Evolutionary conservation across 768 basidiomycete genomes (phyloP), one percentile per base, ranked within the genome.

Genomic region (Galerina sulciceps): DNA sequence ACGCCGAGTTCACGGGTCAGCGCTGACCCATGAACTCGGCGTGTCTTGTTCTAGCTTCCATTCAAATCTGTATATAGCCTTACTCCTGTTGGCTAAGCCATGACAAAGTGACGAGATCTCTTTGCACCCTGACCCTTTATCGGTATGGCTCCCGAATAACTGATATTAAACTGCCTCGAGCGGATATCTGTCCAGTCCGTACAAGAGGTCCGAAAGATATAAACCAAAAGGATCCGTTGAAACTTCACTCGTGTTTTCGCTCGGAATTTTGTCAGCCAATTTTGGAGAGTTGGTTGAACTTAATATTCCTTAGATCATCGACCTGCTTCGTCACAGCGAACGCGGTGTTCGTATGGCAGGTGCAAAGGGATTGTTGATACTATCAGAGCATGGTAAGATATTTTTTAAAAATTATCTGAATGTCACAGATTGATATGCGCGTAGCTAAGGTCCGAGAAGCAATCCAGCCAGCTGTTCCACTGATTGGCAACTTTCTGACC

Each of bases 71-170:
- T 66, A 76, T n/a, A n/a, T 67, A 70, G 72, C 69, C 62, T 74
- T 73, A 66, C 69, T 62, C 75, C 71, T 72, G 64, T 71, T 54
- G 74, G 70, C 46, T 71, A 73, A 73, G 56, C 60, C 62, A 57
- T 57, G 65, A 61, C 62, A 69, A 63, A 49, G 17, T 74, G 62
- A 71, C 69, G 65, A 71, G 72, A 75, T 73, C 69, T 65, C 58
- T 51, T 31, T 52, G 53, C 52, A 51, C 64, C 62, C 63, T 68
- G 69, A 71, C 72, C 47, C 37, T 57, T 55, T 38, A 47, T 58
- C 56, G 64, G 59, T 63, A 41, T 59, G 62, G 69, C 64, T 63
- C 56, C 73, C 74, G 75, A 76, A 75, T 69, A 75, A 72, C 66
- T 69, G 55, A 59, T 67, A 68, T 67, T 69, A 69, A 71, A 66